Base-by-base conservation (phyloP, 2,329 filamentous ascomycete genomes). In the Sporothrix protearum region DNA sequence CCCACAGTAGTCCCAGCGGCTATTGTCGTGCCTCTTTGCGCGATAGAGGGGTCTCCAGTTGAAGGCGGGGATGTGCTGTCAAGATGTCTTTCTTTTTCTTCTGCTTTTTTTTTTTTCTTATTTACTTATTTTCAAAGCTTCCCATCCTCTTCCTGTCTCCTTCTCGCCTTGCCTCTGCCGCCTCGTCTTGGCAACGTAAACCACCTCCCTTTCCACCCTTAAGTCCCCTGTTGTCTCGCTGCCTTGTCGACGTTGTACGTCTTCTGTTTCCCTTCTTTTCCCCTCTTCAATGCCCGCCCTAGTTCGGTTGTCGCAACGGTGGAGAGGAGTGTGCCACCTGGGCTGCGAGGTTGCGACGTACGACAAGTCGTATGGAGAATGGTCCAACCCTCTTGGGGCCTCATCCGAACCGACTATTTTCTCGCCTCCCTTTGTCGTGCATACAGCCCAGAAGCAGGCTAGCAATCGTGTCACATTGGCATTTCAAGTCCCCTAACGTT, bases 391-490 rank as follows among this genome's bases (percentile, higher is more conserved):
- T 28, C 53, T 19, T 30, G 14, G 9, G 28, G 28, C 16, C 55
- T 61, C n/a, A 33, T 61, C 55, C 55, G 30, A 39, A 61, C n/a
- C 55, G 55, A 6, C 59, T 25, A 63, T 28, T 19, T 25, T 66
- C 25, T 66, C 63, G 42, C 22, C 63, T 66, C 63, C 63, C 63
- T 66, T 66, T n/a, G 63, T 66, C 63, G 63, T 66, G 63, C 63
- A 66, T 49, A 47, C 28, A 33, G 9, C 28, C 45, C 42, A 47
- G 16, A 53, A 36, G 64, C 64, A 68, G 57, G 47, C 64, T 39
- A 51, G 45, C 64, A 25, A 25, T 25, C 28, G 45, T 53, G 28
- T 36, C 45, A 25, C 45, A 53, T 49, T 42, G 19, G 33, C 19
- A 39, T 12, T 28, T 53, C 49, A 16, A 14, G 1, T 45, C 39